Percentiles rank a stretch among this genome's conserved stretches.
phyloP scores from a whole-genome alignment of 2,329 filamentous ascomycete species.

The Paramyrothecium sp. region DNA sequence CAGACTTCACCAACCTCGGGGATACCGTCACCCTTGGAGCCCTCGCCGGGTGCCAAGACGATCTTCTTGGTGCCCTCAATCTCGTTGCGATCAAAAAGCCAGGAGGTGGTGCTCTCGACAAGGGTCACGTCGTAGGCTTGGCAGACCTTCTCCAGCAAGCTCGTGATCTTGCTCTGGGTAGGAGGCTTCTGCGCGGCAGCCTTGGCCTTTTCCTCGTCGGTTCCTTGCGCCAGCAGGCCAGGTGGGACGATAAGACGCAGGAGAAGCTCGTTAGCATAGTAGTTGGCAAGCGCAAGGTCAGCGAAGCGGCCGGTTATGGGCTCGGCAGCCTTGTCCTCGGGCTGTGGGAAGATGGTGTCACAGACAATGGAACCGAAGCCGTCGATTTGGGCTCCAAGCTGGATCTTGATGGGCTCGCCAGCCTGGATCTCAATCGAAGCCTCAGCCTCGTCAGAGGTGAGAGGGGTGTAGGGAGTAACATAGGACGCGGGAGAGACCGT shows the following conservation, averaged over 20 bases:
- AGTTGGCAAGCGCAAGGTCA: conserved; percentile 83
- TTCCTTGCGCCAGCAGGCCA: conserved; percentile 77
- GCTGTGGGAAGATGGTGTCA: conserved; percentile 77
- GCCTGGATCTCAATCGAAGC: conserved; percentile 76
- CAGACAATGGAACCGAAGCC: conserved; percentile 96
- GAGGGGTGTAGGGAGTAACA: conserved; percentile 94
- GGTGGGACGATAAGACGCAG: conserved; percentile 88
- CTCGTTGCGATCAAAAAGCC: conserved; percentile 94
- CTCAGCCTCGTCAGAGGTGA: conserved; percentile 83
- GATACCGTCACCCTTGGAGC: conserved; percentile 84
- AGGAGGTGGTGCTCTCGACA: conserved; percentile 97
- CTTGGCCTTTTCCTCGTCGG: conserved; percentile 95
- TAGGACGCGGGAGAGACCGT: conserved; percentile 93
- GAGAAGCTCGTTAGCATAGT: conserved; percentile 95
- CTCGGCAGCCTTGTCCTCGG: conserved; percentile 59
- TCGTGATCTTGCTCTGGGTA: conserved; percentile 82
- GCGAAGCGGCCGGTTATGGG: conserved; percentile 74
- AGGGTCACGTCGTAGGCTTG: conserved; percentile 89
- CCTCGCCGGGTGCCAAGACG: conserved; percentile 82
- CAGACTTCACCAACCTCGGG: conserved; percentile 92
- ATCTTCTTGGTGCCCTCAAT: conserved; percentile 99
- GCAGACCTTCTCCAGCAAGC: conserved; percentile 85
- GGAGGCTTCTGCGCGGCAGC: conserved; percentile 78
- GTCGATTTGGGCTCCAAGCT: conserved; percentile 98
- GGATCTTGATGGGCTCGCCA: conserved; percentile 91